A percentile compares a stretch with the other conserved stretches of the same genome.
Evolutionary conservation across 2,329 filamentous ascomycete species (phyloP).

Genomic region (Neospermospora avenae): DNA sequence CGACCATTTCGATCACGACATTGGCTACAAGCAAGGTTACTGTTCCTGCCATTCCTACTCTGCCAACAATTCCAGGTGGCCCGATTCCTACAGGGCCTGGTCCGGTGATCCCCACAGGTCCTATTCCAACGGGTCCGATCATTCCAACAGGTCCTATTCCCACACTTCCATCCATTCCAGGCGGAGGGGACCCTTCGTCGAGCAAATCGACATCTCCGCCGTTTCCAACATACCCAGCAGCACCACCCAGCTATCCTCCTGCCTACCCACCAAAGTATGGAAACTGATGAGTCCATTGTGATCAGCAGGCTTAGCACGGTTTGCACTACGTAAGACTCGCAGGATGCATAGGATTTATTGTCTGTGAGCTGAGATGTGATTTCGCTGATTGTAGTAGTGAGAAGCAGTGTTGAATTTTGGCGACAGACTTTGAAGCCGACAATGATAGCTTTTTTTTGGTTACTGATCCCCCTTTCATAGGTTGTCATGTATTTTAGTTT

Average conservation of each 20-base stretch:
- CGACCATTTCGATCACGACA: neutral
- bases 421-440: neutral
- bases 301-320: too few relatives aligned
- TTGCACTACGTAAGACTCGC: neutral
- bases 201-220: neutral
- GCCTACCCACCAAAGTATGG: neutral
- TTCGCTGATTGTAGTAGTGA: too few relatives aligned
- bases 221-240: conserved; percentile 1
- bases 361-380: neutral
- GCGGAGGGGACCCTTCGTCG: neutral
- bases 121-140: neutral
- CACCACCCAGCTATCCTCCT: neutral
- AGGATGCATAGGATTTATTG: neutral
- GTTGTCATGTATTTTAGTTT: neutral
- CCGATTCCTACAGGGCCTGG: neutral
- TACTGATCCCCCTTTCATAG: neutral
- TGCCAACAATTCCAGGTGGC: neutral
- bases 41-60: neutral
- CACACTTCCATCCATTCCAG: neutral
- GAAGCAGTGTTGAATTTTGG: neutral
- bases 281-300: neutral
- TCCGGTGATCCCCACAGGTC: neutral
- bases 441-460: neutral
- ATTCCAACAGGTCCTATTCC: neutral
- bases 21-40: neutral